Evolutionary conservation across 768 basidiomycete species (phyloP).

Genomic region (Hypsizygus marmoreus): DNA sequence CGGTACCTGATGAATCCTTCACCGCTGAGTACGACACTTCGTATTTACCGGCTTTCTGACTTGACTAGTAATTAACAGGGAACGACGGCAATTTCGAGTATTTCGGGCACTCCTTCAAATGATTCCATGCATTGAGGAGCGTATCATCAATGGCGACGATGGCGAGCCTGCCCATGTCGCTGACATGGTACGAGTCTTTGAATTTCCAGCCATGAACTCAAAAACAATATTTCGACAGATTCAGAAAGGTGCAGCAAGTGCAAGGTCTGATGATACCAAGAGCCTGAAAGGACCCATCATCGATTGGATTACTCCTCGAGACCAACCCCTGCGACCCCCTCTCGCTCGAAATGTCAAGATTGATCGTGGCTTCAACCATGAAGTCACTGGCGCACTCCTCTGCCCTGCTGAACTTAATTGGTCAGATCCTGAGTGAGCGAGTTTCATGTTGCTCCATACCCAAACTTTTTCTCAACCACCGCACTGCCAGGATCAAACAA

Average conservation of each 20-base stretch:
- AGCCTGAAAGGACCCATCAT: slow-evolving; percentile 18
- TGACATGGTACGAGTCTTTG: slow-evolving; percentile 14
- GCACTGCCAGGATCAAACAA: not conserved
- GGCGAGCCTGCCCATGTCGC: slow-evolving; percentile 15
- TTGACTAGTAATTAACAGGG: slow-evolving; percentile 6
- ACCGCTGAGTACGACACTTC: not conserved
- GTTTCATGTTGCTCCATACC: too few species aligned
- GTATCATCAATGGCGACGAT: slow-evolving; percentile 13
- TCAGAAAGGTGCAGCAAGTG: slow-evolving; percentile 21
- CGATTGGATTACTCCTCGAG: slow-evolving; percentile 23
- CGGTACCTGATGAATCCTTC: not conserved
- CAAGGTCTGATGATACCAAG: slow-evolving; percentile 17
- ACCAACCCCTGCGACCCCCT: slow-evolving; percentile 10
- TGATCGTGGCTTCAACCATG: slow-evolving; percentile 10
- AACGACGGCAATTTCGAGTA: slow-evolving; percentile 10
- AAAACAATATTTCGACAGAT: slow-evolving; percentile 12
- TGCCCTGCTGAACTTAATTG: slow-evolving; percentile 14
- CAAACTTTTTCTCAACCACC: too few species aligned
- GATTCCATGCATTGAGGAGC: slow-evolving; percentile 1
- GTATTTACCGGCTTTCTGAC: not conserved
- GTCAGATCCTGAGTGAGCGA: slow-evolving; percentile 11
- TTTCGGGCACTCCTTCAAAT: slow-evolving; percentile 5
- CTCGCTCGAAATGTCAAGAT: slow-evolving; percentile 9
- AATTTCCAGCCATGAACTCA: not conserved
- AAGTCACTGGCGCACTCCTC: slow-evolving; percentile 9